These are phyloP conservation scores for Fusarium oxysporum DNA, from an alignment of 2,329 filamentous ascomycete species.

Conservation along the genomic window DNA sequence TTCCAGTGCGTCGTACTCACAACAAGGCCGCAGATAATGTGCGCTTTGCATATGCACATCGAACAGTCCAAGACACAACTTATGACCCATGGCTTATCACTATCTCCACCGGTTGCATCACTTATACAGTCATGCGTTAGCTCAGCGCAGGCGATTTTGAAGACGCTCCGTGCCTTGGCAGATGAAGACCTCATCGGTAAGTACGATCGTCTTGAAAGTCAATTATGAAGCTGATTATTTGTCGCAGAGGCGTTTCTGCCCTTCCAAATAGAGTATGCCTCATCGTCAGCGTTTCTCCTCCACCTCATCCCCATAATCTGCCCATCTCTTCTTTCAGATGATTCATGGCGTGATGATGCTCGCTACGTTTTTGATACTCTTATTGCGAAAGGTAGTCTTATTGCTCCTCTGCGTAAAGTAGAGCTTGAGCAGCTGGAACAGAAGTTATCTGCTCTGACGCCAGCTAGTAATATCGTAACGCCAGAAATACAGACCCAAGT, in stretches of 20 bases:
- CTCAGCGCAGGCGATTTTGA: constrained; percentile 45
- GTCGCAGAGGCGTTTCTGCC: constrained; percentile 50
- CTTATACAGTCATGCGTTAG: constrained; percentile 47
- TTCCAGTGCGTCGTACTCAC: constrained; percentile 46
- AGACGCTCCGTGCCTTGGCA: constrained; percentile 42
- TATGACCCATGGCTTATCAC: constrained; percentile 20
- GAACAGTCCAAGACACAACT: constrained; percentile 41
- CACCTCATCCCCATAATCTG: constrained; percentile 50
- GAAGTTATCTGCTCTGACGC: constrained; percentile 51
- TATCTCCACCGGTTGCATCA: constrained; percentile 44
- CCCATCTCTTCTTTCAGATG: constrained; percentile 51
- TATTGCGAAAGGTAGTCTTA: constrained; percentile 52
- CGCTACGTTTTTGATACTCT: constrained; percentile 53
- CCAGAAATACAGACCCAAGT: background rate
- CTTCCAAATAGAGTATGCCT: constrained; percentile 56
- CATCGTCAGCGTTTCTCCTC: constrained; percentile 55
- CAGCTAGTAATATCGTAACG: constrained; percentile 22
- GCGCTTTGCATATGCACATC: constrained; percentile 49
- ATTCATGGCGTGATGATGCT: constrained; percentile 52
- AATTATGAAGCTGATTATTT: background rate
- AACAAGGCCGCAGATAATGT: constrained; percentile 48
- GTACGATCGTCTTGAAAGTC: rapidly evolving
- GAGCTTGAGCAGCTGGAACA: constrained; percentile 54
- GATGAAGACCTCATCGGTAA: constrained; percentile 47
- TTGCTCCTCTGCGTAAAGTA: constrained; percentile 52